Evolutionary conservation across 305 asterid species (phyloP).

Genomic region (Lippia alba): DNA sequence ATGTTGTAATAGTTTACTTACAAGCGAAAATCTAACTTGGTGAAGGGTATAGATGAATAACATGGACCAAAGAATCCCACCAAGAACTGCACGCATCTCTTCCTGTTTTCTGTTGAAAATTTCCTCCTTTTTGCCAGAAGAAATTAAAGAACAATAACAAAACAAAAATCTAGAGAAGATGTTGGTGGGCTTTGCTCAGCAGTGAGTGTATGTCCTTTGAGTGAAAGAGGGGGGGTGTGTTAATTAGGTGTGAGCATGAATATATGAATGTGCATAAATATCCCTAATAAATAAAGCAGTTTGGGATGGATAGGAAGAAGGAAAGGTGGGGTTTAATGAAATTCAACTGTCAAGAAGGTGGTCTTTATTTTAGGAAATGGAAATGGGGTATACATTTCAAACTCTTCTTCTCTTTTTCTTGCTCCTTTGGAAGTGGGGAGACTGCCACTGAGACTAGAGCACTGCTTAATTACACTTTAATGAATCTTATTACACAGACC

Average conservation of each 20-base stretch:
- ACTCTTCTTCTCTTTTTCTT: not conserved
- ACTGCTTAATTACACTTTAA: too few species aligned
- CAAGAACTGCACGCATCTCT: conserved; percentile 38
- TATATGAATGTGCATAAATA: not conserved
- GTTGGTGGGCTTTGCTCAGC: not conserved
- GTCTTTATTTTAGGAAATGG: conserved; percentile 23
- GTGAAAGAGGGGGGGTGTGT: not conserved
- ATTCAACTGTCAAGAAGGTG: conserved; percentile 44
- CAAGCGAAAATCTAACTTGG: conserved; percentile 24
- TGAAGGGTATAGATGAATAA: conserved; percentile 18
- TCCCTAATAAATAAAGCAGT: conserved; percentile 34
- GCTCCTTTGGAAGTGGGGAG: not conserved
- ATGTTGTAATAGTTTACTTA: conserved; percentile 15
- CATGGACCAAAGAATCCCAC: conserved; percentile 23
- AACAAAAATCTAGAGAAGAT: not conserved
- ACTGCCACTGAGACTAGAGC: too few species aligned
- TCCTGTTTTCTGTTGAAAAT: not conserved
- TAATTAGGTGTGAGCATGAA: conserved; percentile 23
- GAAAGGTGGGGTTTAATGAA: conserved; percentile 45
- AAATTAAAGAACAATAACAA: not conserved
- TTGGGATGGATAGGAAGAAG: conserved; percentile 37
- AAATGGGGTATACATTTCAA: conserved; percentile 18
- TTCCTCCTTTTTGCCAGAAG: not conserved
- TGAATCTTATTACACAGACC: not conserved
- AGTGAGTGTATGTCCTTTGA: not conserved